Conservation (phyloP, 805 yeast species). For the Citeromyces matritensis region DNA sequence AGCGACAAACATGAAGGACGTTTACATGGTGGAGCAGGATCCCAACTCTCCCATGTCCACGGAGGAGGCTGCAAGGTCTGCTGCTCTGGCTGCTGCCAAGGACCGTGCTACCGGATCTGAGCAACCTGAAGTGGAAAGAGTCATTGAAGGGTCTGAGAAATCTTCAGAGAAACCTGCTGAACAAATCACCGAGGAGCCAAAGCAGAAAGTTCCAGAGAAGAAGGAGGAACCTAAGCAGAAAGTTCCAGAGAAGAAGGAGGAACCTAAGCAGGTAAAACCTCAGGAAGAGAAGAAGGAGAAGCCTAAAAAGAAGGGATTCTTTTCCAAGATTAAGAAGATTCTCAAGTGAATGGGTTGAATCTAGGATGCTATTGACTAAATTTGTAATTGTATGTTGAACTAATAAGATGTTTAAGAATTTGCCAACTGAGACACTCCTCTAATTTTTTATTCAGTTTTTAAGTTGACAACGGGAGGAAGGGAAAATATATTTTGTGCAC, state of each 20-base stretch:
- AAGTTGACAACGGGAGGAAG: no score
- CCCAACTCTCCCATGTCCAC: no score
- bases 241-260: slow-evolving; percentile 7
- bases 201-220: slow-evolving; percentile 6
- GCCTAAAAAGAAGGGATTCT: slow-evolving; percentile 24
- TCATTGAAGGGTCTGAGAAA: slow-evolving; percentile 4
- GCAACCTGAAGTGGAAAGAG: slow-evolving; percentile 2
- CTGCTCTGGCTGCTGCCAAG: slow-evolving; percentile 5
- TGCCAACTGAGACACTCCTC: no score
- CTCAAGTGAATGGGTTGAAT: no score
- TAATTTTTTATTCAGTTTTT: no score
- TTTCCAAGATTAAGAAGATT: slow-evolving; percentile 24
- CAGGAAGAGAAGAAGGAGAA: slow-evolving; percentile 9
- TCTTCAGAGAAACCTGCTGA: slow-evolving; percentile 5
- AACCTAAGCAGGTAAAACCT: slow-evolving; percentile 4
- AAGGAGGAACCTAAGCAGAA: slow-evolving; percentile 5
- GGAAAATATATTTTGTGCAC: no score
- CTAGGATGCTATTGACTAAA: no score
- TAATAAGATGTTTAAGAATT: no score
- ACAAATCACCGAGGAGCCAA: slow-evolving; percentile 4
- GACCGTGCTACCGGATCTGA: slow-evolving; percentile 3
- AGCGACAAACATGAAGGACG: no score
- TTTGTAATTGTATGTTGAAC: no score
- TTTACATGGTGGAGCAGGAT: no score
- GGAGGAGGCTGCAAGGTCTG: no score